These are phyloP conservation scores for Neltuma alba DNA, from an alignment of 306 rosid genomes.

Conservation along the genomic window DNA sequence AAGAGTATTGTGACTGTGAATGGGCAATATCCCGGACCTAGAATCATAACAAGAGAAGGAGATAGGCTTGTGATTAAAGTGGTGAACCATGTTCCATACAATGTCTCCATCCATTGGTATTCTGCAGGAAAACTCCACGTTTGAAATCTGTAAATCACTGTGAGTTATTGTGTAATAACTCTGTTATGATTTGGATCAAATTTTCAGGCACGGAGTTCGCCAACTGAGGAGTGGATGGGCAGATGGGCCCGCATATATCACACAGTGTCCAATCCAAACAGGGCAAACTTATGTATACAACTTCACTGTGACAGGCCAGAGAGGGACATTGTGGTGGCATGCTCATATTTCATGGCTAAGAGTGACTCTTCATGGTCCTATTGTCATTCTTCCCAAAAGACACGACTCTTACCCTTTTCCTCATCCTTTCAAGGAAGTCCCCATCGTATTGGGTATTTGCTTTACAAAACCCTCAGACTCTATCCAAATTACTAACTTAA, in stretches of 20 bases:
- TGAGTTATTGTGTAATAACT: not conserved
- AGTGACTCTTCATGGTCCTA: slow-evolving; percentile 63
- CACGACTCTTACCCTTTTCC: slow-evolving; percentile 69
- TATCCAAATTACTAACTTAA: not conserved
- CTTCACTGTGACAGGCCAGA: slow-evolving; percentile 62
- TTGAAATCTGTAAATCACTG: not conserved
- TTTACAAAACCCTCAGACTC: not conserved
- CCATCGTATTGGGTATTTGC: slow-evolving; percentile 60
- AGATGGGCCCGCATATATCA: slow-evolving; percentile 78
- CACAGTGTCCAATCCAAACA: slow-evolving; percentile 73
- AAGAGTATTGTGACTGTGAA: slow-evolving; percentile 76
- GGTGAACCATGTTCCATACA: slow-evolving; percentile 62
- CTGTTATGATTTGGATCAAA: not conserved
- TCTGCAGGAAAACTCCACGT: not conserved
- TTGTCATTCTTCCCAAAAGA: slow-evolving; percentile 73
- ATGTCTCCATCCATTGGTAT: slow-evolving; percentile 70
- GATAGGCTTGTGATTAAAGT: slow-evolving; percentile 64
- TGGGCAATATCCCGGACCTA: slow-evolving; percentile 68
- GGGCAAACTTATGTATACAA: slow-evolving; percentile 65
- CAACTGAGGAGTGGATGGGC: slow-evolving; percentile 77
- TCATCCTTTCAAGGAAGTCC: slow-evolving; percentile 64
- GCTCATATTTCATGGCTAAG: slow-evolving; percentile 85
- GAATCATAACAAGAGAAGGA: slow-evolving; percentile 81
- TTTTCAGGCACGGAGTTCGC: slow-evolving; percentile 63
- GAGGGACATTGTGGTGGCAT: slow-evolving; percentile 82